phyloP scores from a whole-genome alignment of 2,329 filamentous ascomycete species.

The Pseudogymnoascus sp. region DNA sequence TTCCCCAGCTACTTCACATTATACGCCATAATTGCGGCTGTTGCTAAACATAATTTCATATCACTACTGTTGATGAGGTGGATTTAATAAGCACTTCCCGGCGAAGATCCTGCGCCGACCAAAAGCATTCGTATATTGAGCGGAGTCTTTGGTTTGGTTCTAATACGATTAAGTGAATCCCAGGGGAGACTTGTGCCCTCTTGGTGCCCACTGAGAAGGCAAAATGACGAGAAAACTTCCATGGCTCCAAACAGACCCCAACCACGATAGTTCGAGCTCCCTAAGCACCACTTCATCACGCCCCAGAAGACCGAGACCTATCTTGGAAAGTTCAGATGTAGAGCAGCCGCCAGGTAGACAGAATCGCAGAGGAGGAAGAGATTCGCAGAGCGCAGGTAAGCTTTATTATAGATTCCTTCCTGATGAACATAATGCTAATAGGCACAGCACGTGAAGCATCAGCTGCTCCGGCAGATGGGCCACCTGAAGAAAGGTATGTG shows the following conservation, averaged over 20 bases:
- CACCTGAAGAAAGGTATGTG: background rate
- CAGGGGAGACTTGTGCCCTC: background rate
- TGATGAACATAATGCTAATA: background rate
- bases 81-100: background rate
- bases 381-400: background rate
- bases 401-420: background rate
- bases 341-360: background rate
- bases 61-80: background rate
- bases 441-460: background rate
- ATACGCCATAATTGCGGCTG: background rate
- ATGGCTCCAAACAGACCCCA: background rate
- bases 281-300: background rate
- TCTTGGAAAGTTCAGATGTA: constrained; percentile 3
- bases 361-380: background rate
- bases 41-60: background rate
- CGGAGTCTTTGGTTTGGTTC: background rate
- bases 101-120: background rate
- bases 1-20: background rate
- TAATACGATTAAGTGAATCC: background rate
- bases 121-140: background rate
- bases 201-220: background rate
- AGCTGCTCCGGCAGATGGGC: background rate
- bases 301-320: background rate
- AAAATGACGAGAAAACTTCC: constrained; percentile 3
- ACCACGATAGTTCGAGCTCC: background rate